phyloP scores from a whole-genome alignment of 2,329 filamentous ascomycete genomes.

The Dissoconium aciculare region DNA sequence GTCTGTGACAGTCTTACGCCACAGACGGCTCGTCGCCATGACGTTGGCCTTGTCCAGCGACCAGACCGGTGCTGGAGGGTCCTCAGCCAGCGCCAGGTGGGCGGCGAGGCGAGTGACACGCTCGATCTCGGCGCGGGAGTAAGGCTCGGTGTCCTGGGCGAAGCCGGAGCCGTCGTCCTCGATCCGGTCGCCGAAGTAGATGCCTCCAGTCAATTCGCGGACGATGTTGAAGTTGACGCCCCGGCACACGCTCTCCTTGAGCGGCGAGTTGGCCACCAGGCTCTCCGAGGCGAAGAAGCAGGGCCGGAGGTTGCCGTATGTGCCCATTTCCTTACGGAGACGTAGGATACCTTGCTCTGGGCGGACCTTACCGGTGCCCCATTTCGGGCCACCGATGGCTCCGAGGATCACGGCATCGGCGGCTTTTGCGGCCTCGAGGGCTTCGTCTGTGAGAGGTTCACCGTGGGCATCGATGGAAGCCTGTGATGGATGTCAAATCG shows the following conservation, averaged over 20 bases:
- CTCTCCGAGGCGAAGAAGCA: slow-evolving; percentile 88
- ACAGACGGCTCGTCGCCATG: slow-evolving; percentile 74
- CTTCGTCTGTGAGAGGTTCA: slow-evolving; percentile 64
- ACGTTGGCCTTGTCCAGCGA: slow-evolving; percentile 95
- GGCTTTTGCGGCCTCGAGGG: slow-evolving; percentile 65
- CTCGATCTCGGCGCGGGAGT: slow-evolving; percentile 73
- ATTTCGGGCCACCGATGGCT: slow-evolving; percentile 93
- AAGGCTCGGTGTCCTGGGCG: slow-evolving; percentile 76
- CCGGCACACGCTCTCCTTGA: slow-evolving; percentile 71
- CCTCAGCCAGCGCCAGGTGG: slow-evolving; percentile 60
- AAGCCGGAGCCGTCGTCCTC: slow-evolving; percentile 62
- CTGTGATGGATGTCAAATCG: too few species aligned
- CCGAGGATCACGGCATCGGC: slow-evolving; percentile 85
- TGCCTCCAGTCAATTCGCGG: slow-evolving; percentile 78
- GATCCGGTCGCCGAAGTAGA: slow-evolving; percentile 85
- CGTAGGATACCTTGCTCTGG: slow-evolving; percentile 84
- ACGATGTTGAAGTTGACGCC: slow-evolving; percentile 88
- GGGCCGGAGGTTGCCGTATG: slow-evolving; percentile 88
- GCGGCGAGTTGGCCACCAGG: slow-evolving; percentile 69
- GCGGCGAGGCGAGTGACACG: slow-evolving; percentile 71
- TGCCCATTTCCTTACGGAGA: slow-evolving; percentile 83
- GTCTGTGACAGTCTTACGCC: slow-evolving; percentile 75
- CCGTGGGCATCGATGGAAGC: slow-evolving; percentile 77
- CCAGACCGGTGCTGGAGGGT: slow-evolving; percentile 66
- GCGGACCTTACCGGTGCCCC: slow-evolving; percentile 75